phyloP scores from a whole-genome alignment of 148 eudicot genomes.

The Rhododendron molle region DNA sequence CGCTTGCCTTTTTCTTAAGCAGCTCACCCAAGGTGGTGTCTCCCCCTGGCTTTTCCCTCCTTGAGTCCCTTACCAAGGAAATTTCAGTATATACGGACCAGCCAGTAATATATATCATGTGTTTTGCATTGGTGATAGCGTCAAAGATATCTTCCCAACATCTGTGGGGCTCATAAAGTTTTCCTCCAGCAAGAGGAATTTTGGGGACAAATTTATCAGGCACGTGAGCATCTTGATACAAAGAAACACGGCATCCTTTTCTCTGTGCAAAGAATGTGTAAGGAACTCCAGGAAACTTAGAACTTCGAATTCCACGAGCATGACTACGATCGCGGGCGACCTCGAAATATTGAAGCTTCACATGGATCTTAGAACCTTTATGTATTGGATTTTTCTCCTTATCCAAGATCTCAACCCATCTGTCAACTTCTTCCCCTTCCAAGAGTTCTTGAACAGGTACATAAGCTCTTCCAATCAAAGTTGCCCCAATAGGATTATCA shows the following conservation, averaged over 20 bases:
- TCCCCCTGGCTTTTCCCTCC: constrained; percentile 65
- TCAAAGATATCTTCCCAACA: constrained; percentile 87
- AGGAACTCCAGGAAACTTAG: constrained; percentile 73
- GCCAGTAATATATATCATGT: constrained; percentile 74
- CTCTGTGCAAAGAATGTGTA: constrained; percentile 64
- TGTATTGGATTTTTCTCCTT: constrained; percentile 51
- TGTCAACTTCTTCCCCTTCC: constrained; percentile 57
- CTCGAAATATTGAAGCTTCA: constrained; percentile 58
- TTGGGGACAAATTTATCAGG: constrained; percentile 66
- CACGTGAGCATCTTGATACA: constrained; percentile 76
- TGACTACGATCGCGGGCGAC: constrained; percentile 47
- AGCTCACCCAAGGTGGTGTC: constrained; percentile 66
- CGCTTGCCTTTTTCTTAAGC: constrained; percentile 63
- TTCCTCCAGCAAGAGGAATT: constrained; percentile 66
- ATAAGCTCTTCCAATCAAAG: constrained; percentile 69
- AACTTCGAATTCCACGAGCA: constrained; percentile 53
- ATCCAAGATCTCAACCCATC: constrained; percentile 68
- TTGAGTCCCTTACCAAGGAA: constrained; percentile 51
- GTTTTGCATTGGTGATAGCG: constrained; percentile 63
- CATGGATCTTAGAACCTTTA: constrained; percentile 57
- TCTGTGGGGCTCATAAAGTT: constrained; percentile 63
- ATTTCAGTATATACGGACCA: constrained; percentile 84
- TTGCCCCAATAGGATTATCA: constrained; percentile 73
- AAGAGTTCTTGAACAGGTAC: constrained; percentile 52
- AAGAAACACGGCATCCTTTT: constrained; percentile 59